phyloP scores from a whole-genome alignment of 495 filamentous ascomycete species.

The Tuber melanosporum region DNA sequence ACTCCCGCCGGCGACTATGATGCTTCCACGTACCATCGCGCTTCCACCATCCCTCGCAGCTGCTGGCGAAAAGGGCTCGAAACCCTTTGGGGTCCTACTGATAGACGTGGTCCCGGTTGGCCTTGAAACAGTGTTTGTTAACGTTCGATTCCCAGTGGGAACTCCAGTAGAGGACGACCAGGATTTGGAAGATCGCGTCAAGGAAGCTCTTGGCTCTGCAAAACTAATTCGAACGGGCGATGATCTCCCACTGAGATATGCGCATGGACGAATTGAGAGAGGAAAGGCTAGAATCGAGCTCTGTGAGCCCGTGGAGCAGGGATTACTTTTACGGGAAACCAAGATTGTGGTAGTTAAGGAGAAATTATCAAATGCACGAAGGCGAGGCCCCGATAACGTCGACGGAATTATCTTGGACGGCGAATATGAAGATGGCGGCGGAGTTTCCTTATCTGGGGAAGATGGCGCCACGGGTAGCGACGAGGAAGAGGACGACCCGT shows the following conservation, averaged over 20 bases:
- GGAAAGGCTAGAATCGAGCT: slow-evolving; percentile 62
- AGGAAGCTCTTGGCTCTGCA: slow-evolving; percentile 69
- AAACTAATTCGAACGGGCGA: slow-evolving; percentile 79
- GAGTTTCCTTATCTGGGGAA: not conserved
- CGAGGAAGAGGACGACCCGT: slow-evolving; percentile 55
- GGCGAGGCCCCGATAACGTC: slow-evolving; percentile 42
- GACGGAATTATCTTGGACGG: slow-evolving; percentile 45
- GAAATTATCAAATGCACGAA: slow-evolving; percentile 43
- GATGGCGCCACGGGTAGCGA: slow-evolving; percentile 62
- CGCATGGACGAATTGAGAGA: slow-evolving; percentile 61
- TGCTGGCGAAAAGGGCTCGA: slow-evolving; percentile 53
- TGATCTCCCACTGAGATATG: slow-evolving; percentile 76
- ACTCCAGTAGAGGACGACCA: slow-evolving; percentile 61
- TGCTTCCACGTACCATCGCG: slow-evolving; percentile 74
- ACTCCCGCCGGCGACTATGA: slow-evolving; percentile 64
- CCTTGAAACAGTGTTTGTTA: slow-evolving; percentile 78
- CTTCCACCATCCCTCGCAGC: slow-evolving; percentile 57
- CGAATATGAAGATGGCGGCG: slow-evolving; percentile 54
- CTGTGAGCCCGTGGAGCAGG: slow-evolving; percentile 72
- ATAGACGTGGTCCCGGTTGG: slow-evolving; percentile 72
- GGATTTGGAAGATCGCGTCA: slow-evolving; percentile 59
- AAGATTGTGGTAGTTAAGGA: slow-evolving; percentile 61
- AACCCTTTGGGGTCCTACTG: slow-evolving; percentile 70
- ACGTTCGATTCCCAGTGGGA: slow-evolving; percentile 41
- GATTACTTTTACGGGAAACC: slow-evolving; percentile 62